Evolutionary conservation across 2,329 filamentous ascomycete species (phyloP).

Genomic region (Lasiodiplodia hormozganensis): DNA sequence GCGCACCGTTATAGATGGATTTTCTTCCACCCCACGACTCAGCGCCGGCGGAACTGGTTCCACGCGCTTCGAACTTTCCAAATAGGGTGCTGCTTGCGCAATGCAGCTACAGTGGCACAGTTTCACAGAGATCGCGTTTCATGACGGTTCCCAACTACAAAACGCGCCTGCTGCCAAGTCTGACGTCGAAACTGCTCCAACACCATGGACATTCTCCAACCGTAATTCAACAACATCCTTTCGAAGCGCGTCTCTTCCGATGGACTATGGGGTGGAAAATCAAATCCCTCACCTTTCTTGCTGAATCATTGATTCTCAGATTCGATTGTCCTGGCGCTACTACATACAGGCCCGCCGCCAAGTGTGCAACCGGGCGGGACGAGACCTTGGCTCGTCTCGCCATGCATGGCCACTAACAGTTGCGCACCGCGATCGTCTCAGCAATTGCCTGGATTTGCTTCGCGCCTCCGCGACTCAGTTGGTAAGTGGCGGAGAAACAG

Average conservation of each 20-base stretch:
- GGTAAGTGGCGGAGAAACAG: slow-evolving; percentile 23
- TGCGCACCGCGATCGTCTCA: not conserved
- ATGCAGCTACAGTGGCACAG: not conserved
- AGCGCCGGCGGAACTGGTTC: not conserved
- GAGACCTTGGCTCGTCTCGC: slow-evolving; percentile 25
- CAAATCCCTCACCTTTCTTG: not conserved
- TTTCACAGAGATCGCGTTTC: slow-evolving; percentile 8
- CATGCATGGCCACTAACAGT: slow-evolving; percentile 2
- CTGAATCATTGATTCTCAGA: not conserved
- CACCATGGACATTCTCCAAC: not conserved
- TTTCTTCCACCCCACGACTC: not conserved
- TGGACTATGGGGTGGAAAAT: too few species aligned
- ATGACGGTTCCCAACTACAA: not conserved
- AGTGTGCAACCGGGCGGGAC: slow-evolving; percentile 12
- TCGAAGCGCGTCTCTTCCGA: too few species aligned
- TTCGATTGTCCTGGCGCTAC: not conserved
- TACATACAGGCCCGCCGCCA: slow-evolving; percentile 17
- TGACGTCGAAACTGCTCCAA: not conserved
- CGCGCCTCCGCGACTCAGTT: not conserved
- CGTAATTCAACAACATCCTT: not conserved
- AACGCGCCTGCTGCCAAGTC: slow-evolving; percentile 2
- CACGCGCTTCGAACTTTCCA: not conserved
- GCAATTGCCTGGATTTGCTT: slow-evolving; percentile 4
- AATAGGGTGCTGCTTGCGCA: not conserved
- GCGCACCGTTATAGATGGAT: not conserved